Percentiles rank a stretch among this genome's conserved stretches.
Conservation (phyloP, 1,284 basidiomycete genomes). For the Porodaedalea pini region DNA sequence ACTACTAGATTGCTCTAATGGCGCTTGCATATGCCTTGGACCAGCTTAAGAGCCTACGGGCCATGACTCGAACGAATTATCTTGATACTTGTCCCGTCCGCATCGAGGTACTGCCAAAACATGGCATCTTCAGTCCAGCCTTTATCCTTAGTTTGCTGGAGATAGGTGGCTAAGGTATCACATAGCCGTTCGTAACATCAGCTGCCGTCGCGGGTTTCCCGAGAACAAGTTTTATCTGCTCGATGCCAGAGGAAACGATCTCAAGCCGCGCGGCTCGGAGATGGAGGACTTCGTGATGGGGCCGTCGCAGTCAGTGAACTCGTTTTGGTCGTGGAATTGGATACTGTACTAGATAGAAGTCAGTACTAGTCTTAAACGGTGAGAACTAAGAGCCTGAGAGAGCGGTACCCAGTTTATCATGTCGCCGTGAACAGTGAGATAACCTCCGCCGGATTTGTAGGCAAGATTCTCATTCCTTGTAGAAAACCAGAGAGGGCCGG, state of each 20-base stretch:
- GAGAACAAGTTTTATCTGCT: constrained; percentile 25
- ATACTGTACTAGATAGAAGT: constrained; percentile 9
- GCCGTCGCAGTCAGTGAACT: constrained; percentile 23
- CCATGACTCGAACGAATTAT: constrained; percentile 13
- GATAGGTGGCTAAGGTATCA: constrained; percentile 24
- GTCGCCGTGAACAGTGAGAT: constrained; percentile 24
- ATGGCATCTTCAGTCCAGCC: constrained; percentile 27
- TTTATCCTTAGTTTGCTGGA: constrained; percentile 21
- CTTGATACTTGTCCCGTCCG: constrained; percentile 15
- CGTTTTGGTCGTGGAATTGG: constrained; percentile 20
- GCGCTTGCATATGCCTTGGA: background rate
- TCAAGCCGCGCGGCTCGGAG: constrained; percentile 26
- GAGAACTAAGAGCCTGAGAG: too few species aligned
- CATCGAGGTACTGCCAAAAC: constrained; percentile 23
- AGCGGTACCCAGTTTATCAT: constrained; percentile 26
- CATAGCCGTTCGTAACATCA: constrained; percentile 25
- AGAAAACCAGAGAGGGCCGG: constrained; percentile 16
- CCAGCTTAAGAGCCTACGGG: background rate
- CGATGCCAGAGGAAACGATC: constrained; percentile 24
- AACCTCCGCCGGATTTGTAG: constrained; percentile 20
- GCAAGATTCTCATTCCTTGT: too few species aligned
- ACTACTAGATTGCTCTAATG: too few species aligned
- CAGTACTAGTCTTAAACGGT: too few species aligned
- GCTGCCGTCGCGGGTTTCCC: constrained; percentile 25
- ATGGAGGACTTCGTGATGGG: constrained; percentile 23